phyloP scores from a whole-genome alignment of 805 yeast genomes.

The Candida dajiaensis region DNA sequence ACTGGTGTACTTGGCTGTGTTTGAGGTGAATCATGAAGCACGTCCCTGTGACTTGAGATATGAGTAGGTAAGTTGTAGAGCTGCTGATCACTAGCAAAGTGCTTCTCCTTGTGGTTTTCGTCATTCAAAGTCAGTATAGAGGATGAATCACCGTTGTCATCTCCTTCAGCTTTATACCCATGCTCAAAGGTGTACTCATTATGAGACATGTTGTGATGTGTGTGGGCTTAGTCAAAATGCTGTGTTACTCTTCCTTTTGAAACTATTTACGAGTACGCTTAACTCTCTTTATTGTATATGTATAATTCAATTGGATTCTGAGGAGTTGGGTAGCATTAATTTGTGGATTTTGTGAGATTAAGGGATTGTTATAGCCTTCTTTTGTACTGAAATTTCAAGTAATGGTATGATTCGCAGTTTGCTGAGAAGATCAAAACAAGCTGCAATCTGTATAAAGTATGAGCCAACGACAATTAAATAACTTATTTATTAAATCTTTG shows the following conservation, averaged over 20 bases:
- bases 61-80: constrained; percentile 20
- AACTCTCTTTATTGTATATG: not conserved
- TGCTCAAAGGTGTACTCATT: constrained; percentile 13
- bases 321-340: not conserved
- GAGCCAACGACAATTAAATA: not conserved
- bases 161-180: not conserved
- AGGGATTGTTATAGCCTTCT: not conserved
- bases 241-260: not conserved
- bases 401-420: not conserved
- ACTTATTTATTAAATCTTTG: not conserved
- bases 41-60: constrained; percentile 19
- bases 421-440: not conserved
- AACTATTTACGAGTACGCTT: too few species aligned
- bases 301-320: not conserved
- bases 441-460: not conserved
- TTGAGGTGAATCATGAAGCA: constrained; percentile 1
- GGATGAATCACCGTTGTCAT: constrained; percentile 7
- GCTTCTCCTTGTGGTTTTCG: not conserved
- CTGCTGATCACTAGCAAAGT: not conserved
- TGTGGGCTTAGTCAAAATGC: not conserved
- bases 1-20: constrained; percentile 23
- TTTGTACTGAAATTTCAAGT: not conserved
- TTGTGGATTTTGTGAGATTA: not conserved
- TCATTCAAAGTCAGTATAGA: constrained; percentile 19
- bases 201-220: constrained; percentile 13